These are phyloP conservation scores for Fragaria ananassa DNA, from an alignment of 306 rosid genomes.

Conservation along the genomic window DNA sequence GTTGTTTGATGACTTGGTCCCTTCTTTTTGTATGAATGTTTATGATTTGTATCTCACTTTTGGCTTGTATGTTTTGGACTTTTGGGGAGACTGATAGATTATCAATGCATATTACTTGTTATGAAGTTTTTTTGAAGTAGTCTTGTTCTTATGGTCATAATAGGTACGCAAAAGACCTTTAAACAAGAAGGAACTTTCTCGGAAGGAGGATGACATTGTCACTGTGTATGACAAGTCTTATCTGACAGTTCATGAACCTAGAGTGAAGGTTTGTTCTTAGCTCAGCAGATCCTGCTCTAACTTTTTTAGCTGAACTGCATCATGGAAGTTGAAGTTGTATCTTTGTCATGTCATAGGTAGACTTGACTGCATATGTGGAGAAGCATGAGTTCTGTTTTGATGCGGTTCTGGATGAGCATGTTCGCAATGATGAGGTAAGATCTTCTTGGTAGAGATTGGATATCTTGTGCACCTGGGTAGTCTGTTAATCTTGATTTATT, in stretches of 20 bases:
- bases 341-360: constrained; percentile 62
- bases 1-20: constrained; percentile 2
- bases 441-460: constrained; percentile 6
- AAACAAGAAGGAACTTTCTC: constrained; percentile 89
- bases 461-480: neutral
- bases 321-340: constrained; percentile 20
- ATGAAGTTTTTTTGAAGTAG: neutral
- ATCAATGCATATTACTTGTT: neutral
- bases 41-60: neutral
- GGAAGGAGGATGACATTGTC: constrained; percentile 95
- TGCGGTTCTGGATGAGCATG: constrained; percentile 85
- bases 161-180: constrained; percentile 97
- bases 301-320: constrained; percentile 21
- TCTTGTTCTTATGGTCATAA: constrained; percentile 23
- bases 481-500: constrained; percentile 8
- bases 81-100: neutral
- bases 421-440: constrained; percentile 81
- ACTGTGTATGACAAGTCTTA: constrained; percentile 59
- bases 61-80: constrained; percentile 4
- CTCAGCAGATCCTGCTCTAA: constrained; percentile 14
- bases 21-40: neutral
- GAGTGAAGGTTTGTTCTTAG: constrained; percentile 62
- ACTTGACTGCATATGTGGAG: constrained; percentile 98
- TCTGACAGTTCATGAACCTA: constrained; percentile 88
- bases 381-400: constrained; percentile 97